Evolutionary conservation across 2,329 filamentous ascomycete genomes (phyloP), one percentile per base, ranked within the genome.

Genomic region (Sclerotinia spermophila): DNA sequence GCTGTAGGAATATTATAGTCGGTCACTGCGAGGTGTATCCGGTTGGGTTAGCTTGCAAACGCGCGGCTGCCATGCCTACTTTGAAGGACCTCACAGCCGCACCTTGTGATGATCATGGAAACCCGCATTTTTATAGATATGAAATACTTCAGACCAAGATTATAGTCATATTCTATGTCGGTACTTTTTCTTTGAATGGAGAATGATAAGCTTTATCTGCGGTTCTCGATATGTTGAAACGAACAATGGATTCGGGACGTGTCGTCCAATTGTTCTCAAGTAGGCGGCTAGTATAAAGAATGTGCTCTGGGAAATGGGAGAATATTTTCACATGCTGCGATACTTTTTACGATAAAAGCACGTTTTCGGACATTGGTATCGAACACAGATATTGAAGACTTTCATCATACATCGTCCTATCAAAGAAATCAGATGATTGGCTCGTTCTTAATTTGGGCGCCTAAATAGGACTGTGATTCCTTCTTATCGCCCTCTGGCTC

Each of bases 391-490:
- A 48, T 45, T 13, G 30, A 13, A 17, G 40, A 21, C 24, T 56
- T 68, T n/a, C 10, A 24, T 35, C n/a, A 40, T 60, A 27, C 7
- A 35, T 48, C 48, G 21, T 35, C 17, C 17, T 10, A 11, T 42
- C 3, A 5, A 19, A 44, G n/a, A 42, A 21, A 44, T 19, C 10
- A 24, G 60, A 58, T 48, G 15, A 48, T 60, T 68, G 66, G 66
- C 15, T 44, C 48, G 11, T 68, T 68, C n/a, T 48, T 19, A 45
- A 59, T 11, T 10, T 17, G 40, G 42, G 66, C 66, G 53, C 66
- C 19, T 60, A 45, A 38, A 48, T 60, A 68, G 55, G 66, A 53
- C 53, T 68, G 40, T 48, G 66, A 44, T 68, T 59, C 35, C 27
- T 60, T 48, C 21, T 48, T 15, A n/a, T 42, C 24, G 40, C 2